Percentiles rank a stretch among this genome's conserved stretches.
phyloP scores from a whole-genome alignment of 371 early-diverging fungal genomes.

The Rhizopus sp. region DNA sequence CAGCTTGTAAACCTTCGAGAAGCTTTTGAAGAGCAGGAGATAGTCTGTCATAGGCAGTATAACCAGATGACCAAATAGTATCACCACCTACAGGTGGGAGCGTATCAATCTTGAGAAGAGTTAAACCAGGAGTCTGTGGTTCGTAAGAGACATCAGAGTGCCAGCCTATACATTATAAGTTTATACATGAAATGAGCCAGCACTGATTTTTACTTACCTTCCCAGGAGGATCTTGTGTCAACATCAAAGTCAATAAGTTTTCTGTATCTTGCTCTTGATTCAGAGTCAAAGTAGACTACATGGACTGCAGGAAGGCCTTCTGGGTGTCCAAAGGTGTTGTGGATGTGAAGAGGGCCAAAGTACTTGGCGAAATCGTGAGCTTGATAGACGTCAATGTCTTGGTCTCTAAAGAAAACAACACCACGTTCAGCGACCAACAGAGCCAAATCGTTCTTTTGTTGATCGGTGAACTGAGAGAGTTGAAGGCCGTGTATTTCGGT shows the following conservation, averaged over 20 bases:
- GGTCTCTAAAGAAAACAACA: slow-evolving; percentile 68
- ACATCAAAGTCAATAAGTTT: not conserved
- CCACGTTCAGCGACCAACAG: slow-evolving; percentile 64
- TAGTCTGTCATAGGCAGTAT: slow-evolving; percentile 63
- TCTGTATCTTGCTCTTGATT: not conserved
- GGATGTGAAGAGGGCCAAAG: slow-evolving; percentile 54
- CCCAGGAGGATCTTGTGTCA: not conserved
- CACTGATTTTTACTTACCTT: slow-evolving; percentile 1
- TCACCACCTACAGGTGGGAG: slow-evolving; percentile 62
- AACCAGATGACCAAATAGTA: slow-evolving; percentile 60
- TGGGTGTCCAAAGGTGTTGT: slow-evolving; percentile 38
- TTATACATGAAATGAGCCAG: not conserved
- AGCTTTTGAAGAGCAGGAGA: slow-evolving; percentile 58
- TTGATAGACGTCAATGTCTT: slow-evolving; percentile 59
- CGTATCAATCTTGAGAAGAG: slow-evolving; percentile 57
- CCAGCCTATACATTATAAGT: slow-evolving; percentile 30
- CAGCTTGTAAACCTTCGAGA: slow-evolving; percentile 64
- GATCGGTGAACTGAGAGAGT: slow-evolving; percentile 52
- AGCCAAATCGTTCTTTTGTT: slow-evolving; percentile 62
- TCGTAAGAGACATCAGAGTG: slow-evolving; percentile 66
- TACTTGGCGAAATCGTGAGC: slow-evolving; percentile 53
- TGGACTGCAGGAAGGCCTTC: slow-evolving; percentile 33
- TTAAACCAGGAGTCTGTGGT: slow-evolving; percentile 56
- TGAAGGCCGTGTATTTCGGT: slow-evolving; percentile 71
- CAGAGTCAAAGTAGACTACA: slow-evolving; percentile 32